A percentile compares a stretch with the other conserved stretches of the same genome.
phyloP scores from a whole-genome alignment of 306 rosid species.

The Fagus crenata region DNA sequence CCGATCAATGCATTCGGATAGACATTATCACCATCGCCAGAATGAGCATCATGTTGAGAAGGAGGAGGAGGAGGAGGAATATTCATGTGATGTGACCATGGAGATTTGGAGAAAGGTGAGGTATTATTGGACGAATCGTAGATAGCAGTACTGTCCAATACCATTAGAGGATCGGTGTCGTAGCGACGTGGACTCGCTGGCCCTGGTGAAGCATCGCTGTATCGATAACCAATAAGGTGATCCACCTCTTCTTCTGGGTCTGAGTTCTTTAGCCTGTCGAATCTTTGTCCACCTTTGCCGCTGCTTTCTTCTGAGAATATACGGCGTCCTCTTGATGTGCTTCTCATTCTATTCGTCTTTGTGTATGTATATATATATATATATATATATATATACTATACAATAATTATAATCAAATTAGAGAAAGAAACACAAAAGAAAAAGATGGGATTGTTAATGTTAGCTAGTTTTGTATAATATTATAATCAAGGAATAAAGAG shows the following conservation, averaged over 20 bases:
- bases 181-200: not conserved
- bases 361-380: not conserved
- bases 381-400: too few relatives aligned
- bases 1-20: slow-evolving; percentile 52
- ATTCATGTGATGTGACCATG: slow-evolving; percentile 66
- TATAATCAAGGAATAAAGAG: slow-evolving; percentile 4
- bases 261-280: slow-evolving; percentile 35
- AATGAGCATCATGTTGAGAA: too few relatives aligned
- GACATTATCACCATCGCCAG: not conserved
- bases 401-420: not conserved
- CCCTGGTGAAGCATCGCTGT: slow-evolving; percentile 8
- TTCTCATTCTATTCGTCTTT: slow-evolving; percentile 28
- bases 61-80: not conserved
- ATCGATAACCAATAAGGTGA: slow-evolving; percentile 18
- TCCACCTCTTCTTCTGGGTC: slow-evolving; percentile 22
- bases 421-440: not conserved
- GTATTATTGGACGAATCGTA: slow-evolving; percentile 19
- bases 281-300: slow-evolving; percentile 27
- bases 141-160: slow-evolving; percentile 3
- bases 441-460: not conserved
- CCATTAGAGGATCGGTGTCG: slow-evolving; percentile 32
- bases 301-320: slow-evolving; percentile 42
- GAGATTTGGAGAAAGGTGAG: slow-evolving; percentile 68
- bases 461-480: not conserved
- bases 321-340: slow-evolving; percentile 43